Base-by-base conservation (phyloP, 176 grass and related monocot genomes). In the Aegilops sharonensis region DNA sequence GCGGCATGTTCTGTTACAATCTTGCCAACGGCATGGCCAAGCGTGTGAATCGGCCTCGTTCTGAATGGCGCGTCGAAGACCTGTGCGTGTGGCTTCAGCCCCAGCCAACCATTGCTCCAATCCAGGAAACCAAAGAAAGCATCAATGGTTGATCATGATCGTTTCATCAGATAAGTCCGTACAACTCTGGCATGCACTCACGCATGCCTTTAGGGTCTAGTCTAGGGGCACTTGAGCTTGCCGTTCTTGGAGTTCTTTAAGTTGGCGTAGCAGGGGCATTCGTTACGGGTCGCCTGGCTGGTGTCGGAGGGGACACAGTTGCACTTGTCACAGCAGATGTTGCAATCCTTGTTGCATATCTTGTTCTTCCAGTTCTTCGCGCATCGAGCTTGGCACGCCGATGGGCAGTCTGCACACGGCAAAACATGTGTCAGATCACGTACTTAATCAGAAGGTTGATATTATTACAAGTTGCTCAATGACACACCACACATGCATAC, bases 341-440 rank as follows among this genome's bases (percentile, higher is more conserved):
- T 91, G 73, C 95, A 97, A 86, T 92, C 80, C 78, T 92, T 91
- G 40, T 69, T 84, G 84, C 95, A 97, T 81, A 97, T 92, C 78
- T 94, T 77, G 4, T 86, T 89, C 78, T 88, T 92, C 95, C 95
- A 97, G 65, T 90, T 94, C 48, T 35, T 72, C 34, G 63, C 27
- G 84, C 92, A 97, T 3, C 92, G 75, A 13, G 25, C 83, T 43
- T 34, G 2, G 81, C 95, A 97, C 29, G 39, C 39, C 1, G 59
- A 47, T 15, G 57, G 67, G 36, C 95, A 97, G 10, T 97, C 92
- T 94, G 54, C 0, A 2, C 2, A 59, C 18, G 3, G 0, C 18
- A 59, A 59, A 8, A 59, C 3, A 9, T 1, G 1, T 3, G 7
- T 21, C 54, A 21, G 54, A 3, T 59, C 50, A 4, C 3, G 30